Conservation (phyloP, 2,329 filamentous ascomycete genomes). For the Aurifilum marmelostoma region DNA sequence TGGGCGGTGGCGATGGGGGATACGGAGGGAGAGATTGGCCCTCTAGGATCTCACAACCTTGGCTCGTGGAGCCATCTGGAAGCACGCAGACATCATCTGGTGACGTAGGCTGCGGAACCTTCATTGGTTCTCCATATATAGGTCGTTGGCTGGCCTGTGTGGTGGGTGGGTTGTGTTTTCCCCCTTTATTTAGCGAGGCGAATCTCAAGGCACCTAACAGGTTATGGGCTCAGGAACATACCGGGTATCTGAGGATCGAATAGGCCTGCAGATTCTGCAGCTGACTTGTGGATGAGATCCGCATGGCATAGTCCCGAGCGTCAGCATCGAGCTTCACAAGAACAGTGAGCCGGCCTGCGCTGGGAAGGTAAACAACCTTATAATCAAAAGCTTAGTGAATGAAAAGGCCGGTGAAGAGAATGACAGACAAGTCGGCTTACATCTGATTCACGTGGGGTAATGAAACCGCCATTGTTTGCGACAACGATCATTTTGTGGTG, state of each 20-base stretch:
- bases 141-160: constrained; percentile 20
- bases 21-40: constrained; percentile 26
- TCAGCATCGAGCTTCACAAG: constrained; percentile 30
- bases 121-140: constrained; percentile 30
- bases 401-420: no score
- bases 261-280: constrained; percentile 34
- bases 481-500: constrained; percentile 34
- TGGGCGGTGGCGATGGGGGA: constrained; percentile 7
- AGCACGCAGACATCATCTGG: constrained; percentile 27
- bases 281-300: constrained; percentile 32
- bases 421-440: neutral
- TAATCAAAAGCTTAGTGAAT: neutral
- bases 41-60: constrained; percentile 26
- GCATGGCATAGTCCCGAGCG: constrained; percentile 33
- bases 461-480: constrained; percentile 34
- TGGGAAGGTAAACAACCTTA: constrained; percentile 30
- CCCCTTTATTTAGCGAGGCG: neutral
- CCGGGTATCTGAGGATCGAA: constrained; percentile 31
- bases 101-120: constrained; percentile 23
- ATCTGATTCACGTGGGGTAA: constrained; percentile 24
- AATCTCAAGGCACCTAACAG: neutral
- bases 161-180: neutral
- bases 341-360: constrained; percentile 31
- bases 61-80: constrained; percentile 25
- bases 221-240: neutral